phyloP scores from a whole-genome alignment of 495 filamentous ascomycete genomes.

The Neurospora sp. region DNA sequence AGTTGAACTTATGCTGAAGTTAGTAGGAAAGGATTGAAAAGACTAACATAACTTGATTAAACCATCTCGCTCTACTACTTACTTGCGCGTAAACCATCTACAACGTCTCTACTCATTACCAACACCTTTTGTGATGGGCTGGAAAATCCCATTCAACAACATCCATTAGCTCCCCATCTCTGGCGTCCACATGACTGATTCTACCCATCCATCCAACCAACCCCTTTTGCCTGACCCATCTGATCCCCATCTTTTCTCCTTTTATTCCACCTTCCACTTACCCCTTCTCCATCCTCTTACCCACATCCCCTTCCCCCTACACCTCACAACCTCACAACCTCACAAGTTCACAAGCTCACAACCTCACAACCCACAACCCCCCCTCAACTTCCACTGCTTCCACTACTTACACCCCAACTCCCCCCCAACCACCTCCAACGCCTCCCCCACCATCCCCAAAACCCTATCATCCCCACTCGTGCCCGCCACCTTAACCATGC shows the following conservation, averaged over 20 bases:
- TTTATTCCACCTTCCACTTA: too few relatives aligned
- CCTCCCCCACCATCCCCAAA: conserved; percentile 42
- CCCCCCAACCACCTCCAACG: conserved; percentile 55
- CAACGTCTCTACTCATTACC: neutral
- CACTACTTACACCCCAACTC: conserved; percentile 45
- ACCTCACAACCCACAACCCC: too few relatives aligned
- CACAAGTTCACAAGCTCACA: too few relatives aligned
- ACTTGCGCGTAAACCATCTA: neutral
- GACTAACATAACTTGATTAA: neutral
- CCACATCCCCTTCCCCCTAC: neutral
- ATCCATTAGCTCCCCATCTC: neutral
- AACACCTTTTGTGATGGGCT: neutral
- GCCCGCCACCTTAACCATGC: conserved; percentile 57
- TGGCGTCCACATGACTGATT: neutral
- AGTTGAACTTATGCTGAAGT: neutral
- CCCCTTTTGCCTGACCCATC: neutral
- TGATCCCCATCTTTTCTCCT: neutral
- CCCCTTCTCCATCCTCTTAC: neutral
- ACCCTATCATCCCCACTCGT: conserved; percentile 53
- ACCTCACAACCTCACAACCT: too few relatives aligned
- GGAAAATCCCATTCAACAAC: neutral
- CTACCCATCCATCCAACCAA: neutral
- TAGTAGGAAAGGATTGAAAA: neutral
- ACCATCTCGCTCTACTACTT: neutral
- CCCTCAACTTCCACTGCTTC: neutral